A percentile compares a stretch with the other conserved stretches of the same genome.
Conservation (phyloP, 2,329 filamentous ascomycete genomes). For the Alternaria sp. region DNA sequence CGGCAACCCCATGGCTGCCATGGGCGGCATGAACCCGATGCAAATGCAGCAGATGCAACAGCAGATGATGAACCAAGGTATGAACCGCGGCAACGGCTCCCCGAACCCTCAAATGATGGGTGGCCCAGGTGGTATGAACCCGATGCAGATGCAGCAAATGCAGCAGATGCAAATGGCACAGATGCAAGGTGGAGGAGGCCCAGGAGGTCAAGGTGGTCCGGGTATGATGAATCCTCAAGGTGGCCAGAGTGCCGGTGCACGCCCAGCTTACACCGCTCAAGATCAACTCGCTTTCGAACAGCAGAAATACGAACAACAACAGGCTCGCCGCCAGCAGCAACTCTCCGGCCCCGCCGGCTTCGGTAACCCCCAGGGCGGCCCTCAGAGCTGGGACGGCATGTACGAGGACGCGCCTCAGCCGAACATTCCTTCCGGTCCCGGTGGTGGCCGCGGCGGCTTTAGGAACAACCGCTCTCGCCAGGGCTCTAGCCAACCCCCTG, state of each 20-base stretch:
- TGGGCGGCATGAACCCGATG: slow-evolving; percentile 66
- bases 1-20: slow-evolving; percentile 56
- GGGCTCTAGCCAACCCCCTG: slow-evolving; percentile 50
- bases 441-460: slow-evolving; percentile 48
- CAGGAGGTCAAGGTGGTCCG: slow-evolving; percentile 28
- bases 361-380: slow-evolving; percentile 63
- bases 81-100: slow-evolving; percentile 41
- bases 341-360: slow-evolving; percentile 47
- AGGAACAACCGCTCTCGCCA: slow-evolving; percentile 47
- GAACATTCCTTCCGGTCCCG: slow-evolving; percentile 64
- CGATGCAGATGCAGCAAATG: slow-evolving; percentile 71
- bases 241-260: slow-evolving; percentile 28
- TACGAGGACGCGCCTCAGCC: slow-evolving; percentile 94
- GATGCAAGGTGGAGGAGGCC: slow-evolving; percentile 56
- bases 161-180: slow-evolving; percentile 66
- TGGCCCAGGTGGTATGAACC: slow-evolving; percentile 67
- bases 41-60: slow-evolving; percentile 51
- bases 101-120: slow-evolving; percentile 48
- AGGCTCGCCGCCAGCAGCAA: slow-evolving; percentile 61
- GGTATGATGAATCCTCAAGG: slow-evolving; percentile 30
- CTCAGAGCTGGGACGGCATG: slow-evolving; percentile 97
- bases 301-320: slow-evolving; percentile 77
- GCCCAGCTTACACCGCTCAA: slow-evolving; percentile 68
- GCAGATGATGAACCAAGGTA: slow-evolving; percentile 42
- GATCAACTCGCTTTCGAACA: slow-evolving; percentile 79